Evolutionary conservation across 2,329 filamentous ascomycete genomes (phyloP), one percentile per base, ranked within the genome.

Genomic region (Colletotrichum melonis): DNA sequence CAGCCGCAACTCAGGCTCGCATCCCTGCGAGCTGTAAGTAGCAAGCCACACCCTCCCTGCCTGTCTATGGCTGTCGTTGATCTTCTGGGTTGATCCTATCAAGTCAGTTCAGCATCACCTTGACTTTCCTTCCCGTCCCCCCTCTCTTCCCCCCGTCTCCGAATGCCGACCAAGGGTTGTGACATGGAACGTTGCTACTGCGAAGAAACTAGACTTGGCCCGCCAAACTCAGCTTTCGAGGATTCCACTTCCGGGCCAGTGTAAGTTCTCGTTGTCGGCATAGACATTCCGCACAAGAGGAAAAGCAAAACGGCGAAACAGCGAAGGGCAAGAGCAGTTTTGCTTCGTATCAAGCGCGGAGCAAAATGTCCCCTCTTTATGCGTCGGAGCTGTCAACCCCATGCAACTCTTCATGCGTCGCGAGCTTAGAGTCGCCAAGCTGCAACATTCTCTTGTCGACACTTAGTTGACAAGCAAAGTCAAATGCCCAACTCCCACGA

Each of bases 1-100:
- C 69, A 72, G 69, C 69, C 69, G 69, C 64, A 72, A 63, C 55
- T 59, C 65, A 22, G 65, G 49, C 54, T 54, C 14, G 6, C 9
- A 72, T 69, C 69, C 69, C 58, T 72, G 69, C 35, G 16, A 52
- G 35, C 57, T 58, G 24, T 30, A n/a, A 54, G 57, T 54, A 65
- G 58, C 69, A 63, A 72, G 69, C 69, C 69, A 72, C 69, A 69
- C 24, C 26, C 46, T 68, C 57, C 63, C 28, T 46, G 58, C 19
- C 42, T 66, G 32, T 54, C 59, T 24, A 2, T 4, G 9, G 12
- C 28, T 58, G 56, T 58, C 9, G 24, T 28, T 28, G 32, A 7
- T n/a, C 38, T 24, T 49, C 26, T 35, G 28, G 24, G 59, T 26
- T n/a, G 26, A 32, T 42, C 38, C 59, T 38, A n/a, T 14, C 38